Base-by-base conservation (phyloP, 768 basidiomycete genomes). In the Thelephora aurantiotincta region DNA sequence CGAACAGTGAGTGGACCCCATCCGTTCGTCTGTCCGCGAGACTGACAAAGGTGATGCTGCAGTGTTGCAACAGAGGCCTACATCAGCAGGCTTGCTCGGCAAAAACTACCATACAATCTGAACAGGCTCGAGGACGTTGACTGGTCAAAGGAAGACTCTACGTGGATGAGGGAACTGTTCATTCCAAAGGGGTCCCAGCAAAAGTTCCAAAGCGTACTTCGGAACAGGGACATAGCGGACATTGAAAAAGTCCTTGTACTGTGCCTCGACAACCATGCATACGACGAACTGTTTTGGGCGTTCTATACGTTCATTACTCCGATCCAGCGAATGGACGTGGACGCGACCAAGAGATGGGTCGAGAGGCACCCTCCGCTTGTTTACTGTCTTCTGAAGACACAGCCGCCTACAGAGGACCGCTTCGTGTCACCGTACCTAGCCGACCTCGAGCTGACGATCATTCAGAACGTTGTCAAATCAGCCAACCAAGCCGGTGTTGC, bases 401-500 rank as follows among this genome's bases (percentile, higher is more conserved):
- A 69, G 50, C 68, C 71, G 5, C 73, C 75, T 0, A 61, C 60
- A 3, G 71, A 72, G 2, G 16, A 58, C 16, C 30, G 49, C 6
- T 23, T 47, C 33, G 56, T 74, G 1, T 58, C 60, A 0, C 55
- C 58, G 1, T 61, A 65, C n/a, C 52, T 68, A 19, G 48, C 60
- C 0, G 45, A 26, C 12, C 16, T 51, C 51, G 55, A 22, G 51
- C 56, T 54, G n/a, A 47, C 53, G 3, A 64, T 82, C 22, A 49
- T 76, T 7, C 66, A 63, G 23, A 70, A 66, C 38, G 64, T 81
- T 44, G 62, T 82, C 33, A 68, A 74, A 3, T 74, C 71, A 2
- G 76, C 77, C 2, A 78, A 80, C 47, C 55, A 65, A 1, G 61
- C 76, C 5, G 68, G 71, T 0, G 71, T 80, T 6, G 75, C 76